phyloP scores from a whole-genome alignment of 805 yeast species.

The Candida pini region DNA sequence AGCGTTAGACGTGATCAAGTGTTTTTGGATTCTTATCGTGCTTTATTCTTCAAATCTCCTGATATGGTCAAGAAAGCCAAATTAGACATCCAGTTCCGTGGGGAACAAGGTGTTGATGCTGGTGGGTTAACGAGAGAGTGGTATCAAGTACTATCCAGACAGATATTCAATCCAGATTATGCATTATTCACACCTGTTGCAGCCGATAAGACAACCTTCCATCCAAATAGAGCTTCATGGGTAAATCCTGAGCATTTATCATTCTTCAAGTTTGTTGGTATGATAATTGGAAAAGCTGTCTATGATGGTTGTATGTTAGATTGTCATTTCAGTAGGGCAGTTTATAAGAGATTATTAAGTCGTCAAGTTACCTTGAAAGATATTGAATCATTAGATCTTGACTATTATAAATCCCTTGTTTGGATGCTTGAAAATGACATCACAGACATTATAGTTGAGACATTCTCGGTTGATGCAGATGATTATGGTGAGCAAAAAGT shows the following conservation, averaged over 20 bases:
- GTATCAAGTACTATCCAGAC: conserved; percentile 90
- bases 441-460: conserved; percentile 87
- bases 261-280: conserved; percentile 90
- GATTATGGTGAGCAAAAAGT: conserved; percentile 87
- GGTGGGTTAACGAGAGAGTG: conserved; percentile 98
- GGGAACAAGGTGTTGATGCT: conserved; percentile 96
- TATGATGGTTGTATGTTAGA: conserved; percentile 81
- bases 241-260: conserved; percentile 90
- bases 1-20: conserved; percentile 84
- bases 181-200: conserved; percentile 89
- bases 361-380: conserved; percentile 80
- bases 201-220: conserved; percentile 88
- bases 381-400: conserved; percentile 89
- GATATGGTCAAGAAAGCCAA: conserved; percentile 69
- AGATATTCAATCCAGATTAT: conserved; percentile 94
- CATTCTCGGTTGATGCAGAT: conserved; percentile 88
- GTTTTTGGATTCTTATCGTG: conserved; percentile 82
- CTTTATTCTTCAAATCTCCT: conserved; percentile 70
- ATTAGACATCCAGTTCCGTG: conserved; percentile 77
- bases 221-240: conserved; percentile 89
- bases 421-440: conserved; percentile 57
- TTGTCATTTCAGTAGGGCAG: conserved; percentile 93
- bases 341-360: conserved; percentile 81
- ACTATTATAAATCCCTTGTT: conserved; percentile 82
- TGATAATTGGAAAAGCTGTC: conserved; percentile 91